Conservation (phyloP, 441 rosid species). For the Corymbia citriodora region DNA sequence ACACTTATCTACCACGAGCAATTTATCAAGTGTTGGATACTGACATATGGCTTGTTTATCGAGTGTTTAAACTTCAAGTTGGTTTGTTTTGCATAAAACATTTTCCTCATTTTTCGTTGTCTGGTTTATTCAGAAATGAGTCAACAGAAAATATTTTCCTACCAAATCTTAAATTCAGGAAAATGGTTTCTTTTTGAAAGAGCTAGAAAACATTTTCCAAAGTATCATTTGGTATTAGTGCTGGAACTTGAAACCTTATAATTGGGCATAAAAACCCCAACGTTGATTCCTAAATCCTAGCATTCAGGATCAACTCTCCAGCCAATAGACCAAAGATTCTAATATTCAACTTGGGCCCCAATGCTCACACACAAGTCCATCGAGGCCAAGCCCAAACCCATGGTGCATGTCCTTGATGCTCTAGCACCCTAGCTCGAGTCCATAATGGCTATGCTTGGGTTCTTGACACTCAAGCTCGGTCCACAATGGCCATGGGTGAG, state of each 20-base stretch:
- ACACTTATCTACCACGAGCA: not conserved
- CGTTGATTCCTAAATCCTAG: no score
- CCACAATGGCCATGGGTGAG: accelerated
- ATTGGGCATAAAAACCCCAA: no score
- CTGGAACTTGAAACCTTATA: no score
- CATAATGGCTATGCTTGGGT: accelerated
- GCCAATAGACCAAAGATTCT: accelerated
- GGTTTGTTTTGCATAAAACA: accelerated
- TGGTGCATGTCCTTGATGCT: not conserved
- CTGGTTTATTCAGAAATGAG: accelerated
- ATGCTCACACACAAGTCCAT: not conserved
- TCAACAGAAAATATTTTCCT: not conserved
- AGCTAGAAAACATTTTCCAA: accelerated
- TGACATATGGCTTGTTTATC: not conserved
- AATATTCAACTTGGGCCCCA: accelerated
- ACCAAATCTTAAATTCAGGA: not conserved
- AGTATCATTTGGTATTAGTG: accelerated
- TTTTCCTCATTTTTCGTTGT: accelerated
- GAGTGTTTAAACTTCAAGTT: not conserved
- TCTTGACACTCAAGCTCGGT: not conserved
- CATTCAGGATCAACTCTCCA: accelerated
- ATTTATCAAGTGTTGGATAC: not conserved
- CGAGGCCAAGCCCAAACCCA: not conserved
- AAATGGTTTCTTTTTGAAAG: no score
- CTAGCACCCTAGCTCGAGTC: accelerated